Base-by-base conservation (phyloP, 192 early-diverging fungal genomes). In the Coemansia pectinata region DNA sequence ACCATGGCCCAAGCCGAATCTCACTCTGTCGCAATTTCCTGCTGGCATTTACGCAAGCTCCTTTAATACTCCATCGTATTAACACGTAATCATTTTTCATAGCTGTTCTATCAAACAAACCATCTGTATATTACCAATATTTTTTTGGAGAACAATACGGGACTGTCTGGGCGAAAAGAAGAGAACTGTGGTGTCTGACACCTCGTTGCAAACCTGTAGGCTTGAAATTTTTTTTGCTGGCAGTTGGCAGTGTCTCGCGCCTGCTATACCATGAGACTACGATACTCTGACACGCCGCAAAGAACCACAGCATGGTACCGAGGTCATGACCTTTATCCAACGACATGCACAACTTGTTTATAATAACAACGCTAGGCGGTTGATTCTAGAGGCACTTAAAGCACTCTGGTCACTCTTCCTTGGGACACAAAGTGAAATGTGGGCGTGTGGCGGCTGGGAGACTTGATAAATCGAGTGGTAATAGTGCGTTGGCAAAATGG, bases 131-230 rank as follows among this genome's bases (percentile, higher is more conserved):
- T 41, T 36, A 36, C 6, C 34, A 36, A 45, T 45, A 17, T 14
- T 7, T 14, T 12, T 27, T 71, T 40, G 76, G 6, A 82, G 69
- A 38, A 82, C 75, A 5, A 63, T 77, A 39, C 71, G 75, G n/a
- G 79, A 73, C 65, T 82, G 79, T 5, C 79, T 74, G 0, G 79
- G 79, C 47, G 79, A 77, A 36, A 82, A 82, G 53, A 82, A 82
- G 42, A 69, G 71, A 9, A 82, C 79, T 0, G 71, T 70, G 5
- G 79, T 61, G 58, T 77, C 79, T 0, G 79, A 65, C 1, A 82
- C 72, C 11, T 42, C 40, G 58, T 59, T 77, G 79, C 47, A 77
- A 40, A 5, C 57, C 34, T 21, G 40, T 62, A 0, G 79, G 75
- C 62, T 74, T 82, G 72, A 82, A 82, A 25, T 41, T 48, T 39